These are phyloP conservation scores for Anisodus tanguticus DNA, from an alignment of 257 asterid genomes.

Conservation along the genomic window DNA sequence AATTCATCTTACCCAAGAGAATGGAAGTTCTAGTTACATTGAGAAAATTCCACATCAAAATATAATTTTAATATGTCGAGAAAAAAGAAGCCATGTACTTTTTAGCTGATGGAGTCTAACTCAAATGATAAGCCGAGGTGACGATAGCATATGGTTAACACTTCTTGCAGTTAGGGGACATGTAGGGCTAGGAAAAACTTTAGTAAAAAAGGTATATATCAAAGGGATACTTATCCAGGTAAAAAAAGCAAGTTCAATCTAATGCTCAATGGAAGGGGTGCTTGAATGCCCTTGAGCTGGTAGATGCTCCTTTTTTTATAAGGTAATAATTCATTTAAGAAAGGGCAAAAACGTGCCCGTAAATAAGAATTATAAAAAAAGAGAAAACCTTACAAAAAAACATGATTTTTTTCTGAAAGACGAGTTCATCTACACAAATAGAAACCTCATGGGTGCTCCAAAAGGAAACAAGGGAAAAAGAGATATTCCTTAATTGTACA, in stretches of 20 bases:
- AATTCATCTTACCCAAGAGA: neutral
- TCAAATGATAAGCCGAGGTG: neutral
- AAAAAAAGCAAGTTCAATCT: neutral
- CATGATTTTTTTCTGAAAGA: neutral
- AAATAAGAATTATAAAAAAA: neutral
- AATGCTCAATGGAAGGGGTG: neutral
- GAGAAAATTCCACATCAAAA: neutral
- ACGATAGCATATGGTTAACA: neutral
- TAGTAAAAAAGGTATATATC: neutral
- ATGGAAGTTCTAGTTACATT: neutral
- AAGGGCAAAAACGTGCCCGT: neutral
- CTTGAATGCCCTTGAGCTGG: conserved; percentile 12
- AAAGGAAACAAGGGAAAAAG: neutral
- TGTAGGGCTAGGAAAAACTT: neutral
- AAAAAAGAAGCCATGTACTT: neutral
- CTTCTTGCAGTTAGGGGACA: neutral
- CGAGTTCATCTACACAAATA: neutral
- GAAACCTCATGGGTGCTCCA: neutral
- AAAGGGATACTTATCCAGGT: conserved; percentile 5
- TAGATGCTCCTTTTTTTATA: neutral
- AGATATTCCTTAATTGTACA: neutral
- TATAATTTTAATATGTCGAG: neutral
- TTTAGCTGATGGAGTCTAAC: neutral
- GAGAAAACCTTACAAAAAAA: neutral
- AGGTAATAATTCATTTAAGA: neutral